Evolutionary conservation across 2,329 filamentous ascomycete species (phyloP), one percentile per base, ranked within the genome.

Genomic region (Xylaria sp.): DNA sequence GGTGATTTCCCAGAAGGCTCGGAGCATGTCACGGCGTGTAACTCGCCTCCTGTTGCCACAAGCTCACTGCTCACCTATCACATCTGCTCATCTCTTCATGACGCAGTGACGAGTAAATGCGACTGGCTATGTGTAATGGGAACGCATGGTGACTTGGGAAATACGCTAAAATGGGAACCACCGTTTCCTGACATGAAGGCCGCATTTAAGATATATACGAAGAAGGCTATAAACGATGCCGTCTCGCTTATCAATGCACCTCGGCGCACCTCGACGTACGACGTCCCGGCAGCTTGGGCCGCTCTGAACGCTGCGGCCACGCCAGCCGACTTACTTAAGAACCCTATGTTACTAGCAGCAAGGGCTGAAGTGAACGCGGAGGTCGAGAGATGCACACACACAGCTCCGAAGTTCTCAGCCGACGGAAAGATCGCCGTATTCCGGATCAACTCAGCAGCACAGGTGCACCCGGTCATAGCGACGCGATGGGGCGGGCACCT

Each of bases 381-480:
- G 77, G 86, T 90, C 0, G 85, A 89, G 70, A 81, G 84, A 20
- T 89, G 87, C 72, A 87, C 88, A 0, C 89, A 87, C 68, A 83
- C 87, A 1, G 83, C 88, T 1, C 90, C 90, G 0, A 87, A 86
- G 72, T 91, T 91, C 78, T 90, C 86, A 4, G 78, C 81, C 3
- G 89, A 92, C 66, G 87, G 83, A 1, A 86, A 82, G 56, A 84
- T 92, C 13, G 89, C 89, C 0, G 86, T 91, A 0, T 82, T 92
- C 52, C 83, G 86, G 4, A 91, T 92, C 72, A 82, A 78, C 39
- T 89, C 86, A 1, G 78, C 80, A 30, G 86, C 88, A 1, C 90
- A 91, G 72, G 83, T 92, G 0, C 90, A 92, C 74, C 87, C 89
- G 0, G 83, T 91, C 2, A 89, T 92, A 64, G 89, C 90, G 1